Evolutionary conservation across 1,284 basidiomycete species (phyloP), one percentile per base, ranked within the genome.

Genomic region (Leccinum pseudoinsigne): DNA sequence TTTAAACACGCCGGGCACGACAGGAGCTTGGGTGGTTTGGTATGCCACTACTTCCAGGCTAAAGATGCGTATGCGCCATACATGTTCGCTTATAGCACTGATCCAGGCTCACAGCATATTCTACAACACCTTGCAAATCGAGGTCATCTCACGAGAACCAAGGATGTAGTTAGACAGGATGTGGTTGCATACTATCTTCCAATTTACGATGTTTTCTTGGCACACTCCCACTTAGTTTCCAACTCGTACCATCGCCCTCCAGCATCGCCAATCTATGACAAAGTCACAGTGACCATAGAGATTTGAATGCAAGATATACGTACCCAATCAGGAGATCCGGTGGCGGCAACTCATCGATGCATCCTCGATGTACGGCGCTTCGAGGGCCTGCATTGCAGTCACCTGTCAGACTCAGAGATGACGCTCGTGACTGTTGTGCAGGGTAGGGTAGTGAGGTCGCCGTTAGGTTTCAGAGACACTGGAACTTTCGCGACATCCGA

Each of bases 241-340:
- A 93, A 82, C 75, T 97, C 95, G 74, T 97, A 95, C 94, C 95
- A 97, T 97, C 95, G 50, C 95, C 95, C 75, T 93, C 86, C 40
- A 93, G 78, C n/a, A 82, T 85, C 11, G 86, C 82, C 65, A 93
- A 78, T 53, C 93, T 94, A 69, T 21, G 59, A 58, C 58, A 23
- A 63, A 55, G 57, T 50, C 55, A 74, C 58, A 76, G 68, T 51
- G 58, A 40, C 28, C 40, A 14, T 57, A 62, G 62, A 40, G 26
- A 21, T 57, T n/a, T 5, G 61, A 45, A 26, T 6, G 36, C 14
- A 16, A 26, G 57, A 34, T 51, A 63, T 11, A 84, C 92, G 63
- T 75, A 95, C 94, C 92, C 90, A 36, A 84, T 79, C 5, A 97
- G 97, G 59, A 84, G 81, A 68, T 88, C 84, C 59, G 94, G 84